These are phyloP conservation scores for Cryphonectria nitschkei DNA, from an alignment of 2,329 filamentous ascomycete species.

Conservation along the genomic window DNA sequence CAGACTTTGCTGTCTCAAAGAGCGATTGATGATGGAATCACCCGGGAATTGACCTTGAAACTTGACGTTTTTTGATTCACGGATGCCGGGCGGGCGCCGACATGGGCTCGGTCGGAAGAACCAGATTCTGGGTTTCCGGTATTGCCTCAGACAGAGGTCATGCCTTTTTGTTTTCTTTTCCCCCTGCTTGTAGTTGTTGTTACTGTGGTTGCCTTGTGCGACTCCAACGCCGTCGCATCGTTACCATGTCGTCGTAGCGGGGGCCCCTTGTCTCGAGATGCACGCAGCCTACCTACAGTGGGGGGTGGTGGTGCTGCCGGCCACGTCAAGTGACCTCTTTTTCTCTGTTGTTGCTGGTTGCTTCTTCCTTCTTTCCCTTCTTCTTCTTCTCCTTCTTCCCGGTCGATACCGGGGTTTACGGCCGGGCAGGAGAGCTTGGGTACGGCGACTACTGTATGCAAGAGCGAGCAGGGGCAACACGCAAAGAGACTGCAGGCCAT, in stretches of 20 bases:
- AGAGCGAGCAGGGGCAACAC: background rate
- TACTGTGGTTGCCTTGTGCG: constrained; percentile 6
- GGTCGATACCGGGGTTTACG: constrained; percentile 11
- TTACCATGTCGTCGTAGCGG: background rate
- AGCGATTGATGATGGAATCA: constrained; percentile 5
- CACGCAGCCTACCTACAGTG: constrained; percentile 16
- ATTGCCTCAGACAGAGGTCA: constrained; percentile 7
- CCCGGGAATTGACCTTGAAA: constrained; percentile 15
- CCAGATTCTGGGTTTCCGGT: constrained; percentile 20
- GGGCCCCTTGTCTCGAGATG: constrained; percentile 15
- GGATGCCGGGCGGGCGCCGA: constrained; percentile 27
- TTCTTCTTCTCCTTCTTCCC: background rate
- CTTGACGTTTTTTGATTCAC: constrained; percentile 7
- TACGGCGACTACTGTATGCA: background rate
- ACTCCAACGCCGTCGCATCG: constrained; percentile 2
- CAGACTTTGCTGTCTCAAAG: background rate
- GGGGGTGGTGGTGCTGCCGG: background rate
- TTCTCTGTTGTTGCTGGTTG: constrained; percentile 4
- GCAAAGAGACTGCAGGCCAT: constrained; percentile 5
- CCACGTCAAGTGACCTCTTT: constrained; percentile 22
- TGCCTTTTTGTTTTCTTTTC: background rate
- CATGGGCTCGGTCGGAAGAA: constrained; percentile 27
- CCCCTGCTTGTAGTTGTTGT: background rate
- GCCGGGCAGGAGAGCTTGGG: constrained; percentile 1
- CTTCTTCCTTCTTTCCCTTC: background rate